Conservation (phyloP, 2,329 filamentous ascomycete species). For the Pleoardoris graminearum region DNA sequence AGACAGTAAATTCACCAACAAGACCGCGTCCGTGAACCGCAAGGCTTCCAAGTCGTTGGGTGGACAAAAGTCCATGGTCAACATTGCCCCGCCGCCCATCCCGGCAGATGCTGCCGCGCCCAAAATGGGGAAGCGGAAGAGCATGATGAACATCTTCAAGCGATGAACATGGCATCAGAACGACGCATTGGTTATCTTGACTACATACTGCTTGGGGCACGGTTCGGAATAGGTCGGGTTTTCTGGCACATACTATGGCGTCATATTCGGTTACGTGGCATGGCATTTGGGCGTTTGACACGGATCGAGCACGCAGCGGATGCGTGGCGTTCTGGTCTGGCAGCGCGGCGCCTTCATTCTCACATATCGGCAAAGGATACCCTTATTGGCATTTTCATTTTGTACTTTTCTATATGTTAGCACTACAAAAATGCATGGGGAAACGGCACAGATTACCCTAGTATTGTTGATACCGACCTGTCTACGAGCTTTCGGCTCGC, state of each 20-base stretch:
- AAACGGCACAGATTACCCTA: neutral
- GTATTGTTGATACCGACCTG: neutral
- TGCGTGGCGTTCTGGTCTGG: neutral
- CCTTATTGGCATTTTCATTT: constrained; percentile 3
- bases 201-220: neutral
- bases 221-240: neutral
- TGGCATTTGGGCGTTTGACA: constrained; percentile 5
- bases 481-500: neutral
- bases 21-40: constrained; percentile 26
- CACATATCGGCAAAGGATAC: neutral
- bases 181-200: neutral
- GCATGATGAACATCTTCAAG: constrained; percentile 51
- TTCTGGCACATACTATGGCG: neutral
- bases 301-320: too few species aligned
- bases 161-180: constrained; percentile 18
- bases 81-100: constrained; percentile 34
- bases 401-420: neutral
- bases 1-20: constrained; percentile 26
- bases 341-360: neutral
- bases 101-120: constrained; percentile 36
- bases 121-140: constrained; percentile 53
- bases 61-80: constrained; percentile 13
- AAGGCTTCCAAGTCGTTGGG: constrained; percentile 24
- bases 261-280: constrained; percentile 5
- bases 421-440: too few species aligned